Evolutionary conservation across 2,329 filamentous ascomycete genomes (phyloP).

Genomic region (Proliferodiscus dingleyae): DNA sequence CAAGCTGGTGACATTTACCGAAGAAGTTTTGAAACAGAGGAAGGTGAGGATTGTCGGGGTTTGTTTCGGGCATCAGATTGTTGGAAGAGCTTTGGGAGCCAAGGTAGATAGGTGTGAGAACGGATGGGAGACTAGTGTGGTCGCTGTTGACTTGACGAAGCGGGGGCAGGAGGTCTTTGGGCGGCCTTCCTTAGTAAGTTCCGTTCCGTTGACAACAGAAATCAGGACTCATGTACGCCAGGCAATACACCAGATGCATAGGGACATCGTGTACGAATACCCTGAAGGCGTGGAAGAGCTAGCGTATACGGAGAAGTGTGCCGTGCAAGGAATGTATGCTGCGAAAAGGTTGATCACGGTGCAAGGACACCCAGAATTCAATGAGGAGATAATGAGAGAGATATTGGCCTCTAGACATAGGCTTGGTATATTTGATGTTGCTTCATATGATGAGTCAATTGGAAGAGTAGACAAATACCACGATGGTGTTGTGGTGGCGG

Average conservation of each 20-base stretch:
- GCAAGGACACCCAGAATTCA: slow-evolving; percentile 86
- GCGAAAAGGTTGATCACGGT: slow-evolving; percentile 65
- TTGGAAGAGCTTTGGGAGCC: slow-evolving; percentile 65
- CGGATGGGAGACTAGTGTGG: slow-evolving; percentile 81
- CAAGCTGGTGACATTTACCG: slow-evolving; percentile 64
- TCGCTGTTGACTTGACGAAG: slow-evolving; percentile 60
- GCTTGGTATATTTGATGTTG: slow-evolving; percentile 65
- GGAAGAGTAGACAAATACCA: slow-evolving; percentile 61
- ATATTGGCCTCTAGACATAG: slow-evolving; percentile 60
- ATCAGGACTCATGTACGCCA: too few relatives aligned
- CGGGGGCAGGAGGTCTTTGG: slow-evolving; percentile 70
- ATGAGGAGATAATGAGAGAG: slow-evolving; percentile 63
- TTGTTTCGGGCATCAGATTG: slow-evolving; percentile 85
- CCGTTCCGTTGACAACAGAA: too few relatives aligned
- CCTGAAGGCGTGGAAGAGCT: slow-evolving; percentile 59
- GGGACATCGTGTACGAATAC: slow-evolving; percentile 64
- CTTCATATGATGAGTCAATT: slow-evolving; percentile 64
- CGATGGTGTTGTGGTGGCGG: slow-evolving; percentile 72
- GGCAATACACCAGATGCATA: slow-evolving; percentile 82
- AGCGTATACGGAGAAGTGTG: slow-evolving; percentile 61
- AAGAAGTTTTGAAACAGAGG: slow-evolving; percentile 52
- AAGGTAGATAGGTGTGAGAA: slow-evolving; percentile 60
- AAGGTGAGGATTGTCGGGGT: slow-evolving; percentile 70
- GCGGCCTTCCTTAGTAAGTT: slow-evolving; percentile 50
- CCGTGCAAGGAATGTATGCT: slow-evolving; percentile 75